A percentile compares a stretch with the other conserved stretches of the same genome.
These are phyloP conservation scores for Papiliotrema fonsecae DNA, from an alignment of 1,284 basidiomycete genomes.

Conservation along the genomic window DNA sequence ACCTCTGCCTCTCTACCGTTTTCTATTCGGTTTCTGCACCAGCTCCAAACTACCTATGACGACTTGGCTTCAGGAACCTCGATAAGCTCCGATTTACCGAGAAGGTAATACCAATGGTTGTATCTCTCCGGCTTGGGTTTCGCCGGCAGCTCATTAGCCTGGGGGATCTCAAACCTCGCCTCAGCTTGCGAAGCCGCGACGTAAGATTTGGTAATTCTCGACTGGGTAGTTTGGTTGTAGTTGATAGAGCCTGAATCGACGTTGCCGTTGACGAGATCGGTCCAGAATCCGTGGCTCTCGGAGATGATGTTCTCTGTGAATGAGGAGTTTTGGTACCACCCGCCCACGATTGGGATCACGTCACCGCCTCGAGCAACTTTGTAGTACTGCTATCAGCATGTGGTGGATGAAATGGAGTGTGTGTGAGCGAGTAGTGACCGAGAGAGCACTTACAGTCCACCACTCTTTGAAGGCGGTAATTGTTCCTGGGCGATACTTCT, in stretches of 20 bases:
- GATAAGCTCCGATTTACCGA: slow-evolving; percentile 5
- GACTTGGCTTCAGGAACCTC: slow-evolving; percentile 1
- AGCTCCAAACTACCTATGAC: no score
- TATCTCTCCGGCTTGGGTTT: slow-evolving; percentile 7
- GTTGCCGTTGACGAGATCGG: neutral
- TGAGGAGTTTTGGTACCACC: slow-evolving; percentile 8
- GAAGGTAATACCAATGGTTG: slow-evolving; percentile 10
- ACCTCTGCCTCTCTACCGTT: no score
- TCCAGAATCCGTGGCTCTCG: slow-evolving; percentile 1
- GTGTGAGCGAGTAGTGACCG: neutral
- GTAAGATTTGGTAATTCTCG: neutral
- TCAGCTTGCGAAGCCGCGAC: neutral
- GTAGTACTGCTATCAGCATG: slow-evolving; percentile 6
- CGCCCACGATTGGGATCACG: slow-evolving; percentile 9
- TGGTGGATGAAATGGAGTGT: no score
- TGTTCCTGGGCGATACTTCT: slow-evolving; percentile 8
- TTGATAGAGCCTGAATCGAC: slow-evolving; percentile 5
- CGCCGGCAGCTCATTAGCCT: slow-evolving; percentile 4
- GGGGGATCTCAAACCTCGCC: slow-evolving; percentile 2
- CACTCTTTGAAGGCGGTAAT: slow-evolving; percentile 8
- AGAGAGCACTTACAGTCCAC: slow-evolving; percentile 9
- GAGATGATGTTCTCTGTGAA: slow-evolving; percentile 1
- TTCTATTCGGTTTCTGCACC: no score
- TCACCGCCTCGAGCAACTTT: slow-evolving; percentile 10
- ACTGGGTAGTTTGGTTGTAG: slow-evolving; percentile 4